Conservation (phyloP, 2,329 filamentous ascomycete species). For the Ophiocordyceps sinensis region DNA sequence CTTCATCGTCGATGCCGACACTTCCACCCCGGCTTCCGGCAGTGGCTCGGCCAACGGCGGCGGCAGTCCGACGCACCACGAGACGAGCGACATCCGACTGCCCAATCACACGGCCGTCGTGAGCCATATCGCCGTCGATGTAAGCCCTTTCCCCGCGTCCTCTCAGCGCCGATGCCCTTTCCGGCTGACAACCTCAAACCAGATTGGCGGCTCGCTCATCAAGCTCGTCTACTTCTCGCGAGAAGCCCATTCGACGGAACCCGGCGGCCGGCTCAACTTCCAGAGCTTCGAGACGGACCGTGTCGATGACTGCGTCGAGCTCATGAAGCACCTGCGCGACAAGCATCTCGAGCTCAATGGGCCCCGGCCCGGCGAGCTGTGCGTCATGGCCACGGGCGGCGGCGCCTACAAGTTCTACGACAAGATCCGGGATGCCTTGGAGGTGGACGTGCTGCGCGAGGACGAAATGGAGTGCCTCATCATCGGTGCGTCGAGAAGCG, state of each 20-base stretch:
- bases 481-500: slow-evolving; percentile 44
- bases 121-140: slow-evolving; percentile 93
- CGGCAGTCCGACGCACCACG: slow-evolving; percentile 37
- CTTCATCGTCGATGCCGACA: slow-evolving; percentile 83
- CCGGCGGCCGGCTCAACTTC: slow-evolving; percentile 86
- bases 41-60: slow-evolving; percentile 24
- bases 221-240: slow-evolving; percentile 97
- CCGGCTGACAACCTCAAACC: slow-evolving; percentile 5
- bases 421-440: slow-evolving; percentile 66
- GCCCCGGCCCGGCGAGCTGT: slow-evolving; percentile 55
- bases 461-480: slow-evolving; percentile 99
- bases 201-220: slow-evolving; percentile 91
- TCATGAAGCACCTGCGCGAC: slow-evolving; percentile 72
- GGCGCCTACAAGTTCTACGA: slow-evolving; percentile 97
- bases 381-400: slow-evolving; percentile 90
- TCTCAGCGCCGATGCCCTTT: background rate
- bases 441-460: slow-evolving; percentile 78
- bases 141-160: slow-evolving; percentile 20
- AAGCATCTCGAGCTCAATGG: slow-evolving; percentile 69
- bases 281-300: slow-evolving; percentile 90
- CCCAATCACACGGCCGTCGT: slow-evolving; percentile 92
- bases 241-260: slow-evolving; percentile 63
- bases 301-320: slow-evolving; percentile 86
- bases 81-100: slow-evolving; percentile 87
- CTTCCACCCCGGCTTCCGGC: slow-evolving; percentile 31